A percentile compares a stretch with the other conserved stretches of the same genome.
Evolutionary conservation across 2,329 filamentous ascomycete genomes (phyloP).

Genomic region (Beauveria medogensis): DNA sequence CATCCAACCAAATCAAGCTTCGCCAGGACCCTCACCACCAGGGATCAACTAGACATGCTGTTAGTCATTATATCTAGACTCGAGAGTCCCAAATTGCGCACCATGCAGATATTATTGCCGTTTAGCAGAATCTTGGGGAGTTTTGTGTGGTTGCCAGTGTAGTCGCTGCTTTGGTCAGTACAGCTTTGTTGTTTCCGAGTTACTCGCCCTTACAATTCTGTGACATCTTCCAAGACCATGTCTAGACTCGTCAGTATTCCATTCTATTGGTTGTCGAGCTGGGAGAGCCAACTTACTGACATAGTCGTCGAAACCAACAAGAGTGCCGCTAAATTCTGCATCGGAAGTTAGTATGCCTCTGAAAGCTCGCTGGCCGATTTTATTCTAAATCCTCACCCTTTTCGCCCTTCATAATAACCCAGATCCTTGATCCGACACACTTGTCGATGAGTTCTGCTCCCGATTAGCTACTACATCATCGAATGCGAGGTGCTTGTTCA

Average conservation of each 20-base stretch:
- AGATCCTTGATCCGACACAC: conserved; percentile 94
- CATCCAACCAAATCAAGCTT: conserved; percentile 14
- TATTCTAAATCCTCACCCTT: conserved; percentile 55
- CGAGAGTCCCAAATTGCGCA: conserved; percentile 32
- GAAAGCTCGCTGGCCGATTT: neutral
- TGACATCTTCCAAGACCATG: conserved; percentile 97
- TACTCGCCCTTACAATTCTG: conserved; percentile 61
- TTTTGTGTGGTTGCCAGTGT: conserved; percentile 78
- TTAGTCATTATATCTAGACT: conserved; percentile 9
- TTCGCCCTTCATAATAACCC: conserved; percentile 99
- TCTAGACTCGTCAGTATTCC: conserved; percentile 45
- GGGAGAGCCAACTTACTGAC: conserved; percentile 68
- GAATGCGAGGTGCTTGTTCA: neutral
- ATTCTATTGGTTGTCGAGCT: too few relatives aligned
- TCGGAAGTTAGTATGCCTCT: conserved; percentile 13
- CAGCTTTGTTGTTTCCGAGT: neutral
- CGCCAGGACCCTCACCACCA: conserved; percentile 62
- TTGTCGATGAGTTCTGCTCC: conserved; percentile 89
- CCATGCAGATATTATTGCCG: conserved; percentile 99
- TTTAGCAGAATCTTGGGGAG: conserved; percentile 92
- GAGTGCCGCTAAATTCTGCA: conserved; percentile 86
- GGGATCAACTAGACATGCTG: conserved; percentile 55
- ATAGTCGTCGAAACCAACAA: conserved; percentile 97
- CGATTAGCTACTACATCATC: conserved; percentile 15
- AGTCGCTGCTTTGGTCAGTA: conserved; percentile 59